phyloP scores from a whole-genome alignment of 441 rosid genomes.

The Rhodomyrtus psidioides region DNA sequence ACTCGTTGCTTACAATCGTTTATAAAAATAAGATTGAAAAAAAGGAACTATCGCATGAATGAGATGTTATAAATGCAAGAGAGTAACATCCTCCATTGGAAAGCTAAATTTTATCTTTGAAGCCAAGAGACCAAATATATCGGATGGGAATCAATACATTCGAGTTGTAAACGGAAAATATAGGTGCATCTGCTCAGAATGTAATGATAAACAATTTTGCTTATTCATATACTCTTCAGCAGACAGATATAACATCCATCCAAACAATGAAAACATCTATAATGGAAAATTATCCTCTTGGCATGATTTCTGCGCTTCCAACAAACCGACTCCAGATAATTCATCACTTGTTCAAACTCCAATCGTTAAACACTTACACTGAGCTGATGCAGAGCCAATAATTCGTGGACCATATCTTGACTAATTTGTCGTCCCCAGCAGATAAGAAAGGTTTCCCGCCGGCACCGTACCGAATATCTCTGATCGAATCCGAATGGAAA shows the following conservation, averaged over 20 bases:
- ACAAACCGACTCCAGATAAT: neutral
- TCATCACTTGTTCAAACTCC: neutral
- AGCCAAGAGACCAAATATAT: neutral
- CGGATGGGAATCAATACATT: neutral
- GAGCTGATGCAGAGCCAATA: constrained; percentile 60
- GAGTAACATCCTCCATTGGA: no score
- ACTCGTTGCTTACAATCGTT: neutral
- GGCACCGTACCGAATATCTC: constrained; percentile 64
- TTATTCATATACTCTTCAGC: neutral
- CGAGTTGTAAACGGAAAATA: neutral
- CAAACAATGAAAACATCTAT: neutral
- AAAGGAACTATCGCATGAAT: neutral
- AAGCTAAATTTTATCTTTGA: neutral
- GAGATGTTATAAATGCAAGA: neutral
- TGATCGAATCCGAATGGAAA: constrained; percentile 56
- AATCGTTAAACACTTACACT: constrained; percentile 31
- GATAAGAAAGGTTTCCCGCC: constrained; percentile 67
- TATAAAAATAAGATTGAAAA: neutral
- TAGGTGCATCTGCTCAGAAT: neutral
- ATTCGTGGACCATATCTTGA: constrained; percentile 71
- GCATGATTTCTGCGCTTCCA: neutral
- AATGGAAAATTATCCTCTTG: neutral
- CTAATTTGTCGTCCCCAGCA: constrained; percentile 81
- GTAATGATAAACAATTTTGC: neutral
- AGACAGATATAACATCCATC: neutral